Percentiles rank a stretch among this genome's conserved stretches.
These are phyloP conservation scores for Penicillium crustosum DNA, from an alignment of 2,329 filamentous ascomycete genomes.

Conservation along the genomic window DNA sequence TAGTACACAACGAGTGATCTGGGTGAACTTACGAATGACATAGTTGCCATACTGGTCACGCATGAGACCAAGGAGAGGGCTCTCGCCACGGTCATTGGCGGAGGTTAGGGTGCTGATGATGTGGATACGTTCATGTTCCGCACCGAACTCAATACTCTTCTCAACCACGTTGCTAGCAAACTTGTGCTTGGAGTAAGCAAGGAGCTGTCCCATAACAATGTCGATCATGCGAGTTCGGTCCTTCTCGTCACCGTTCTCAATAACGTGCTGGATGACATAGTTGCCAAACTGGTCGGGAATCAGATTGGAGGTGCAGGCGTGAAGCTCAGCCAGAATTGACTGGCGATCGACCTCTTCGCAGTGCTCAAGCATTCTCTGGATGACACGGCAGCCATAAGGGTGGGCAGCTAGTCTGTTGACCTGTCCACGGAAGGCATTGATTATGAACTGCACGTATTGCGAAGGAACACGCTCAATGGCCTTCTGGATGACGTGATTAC, in stretches of 20 bases:
- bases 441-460: slow-evolving; percentile 79
- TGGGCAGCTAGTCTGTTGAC: slow-evolving; percentile 74
- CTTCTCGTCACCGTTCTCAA: slow-evolving; percentile 70
- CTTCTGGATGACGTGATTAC: slow-evolving; percentile 96
- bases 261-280: slow-evolving; percentile 92
- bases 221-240: slow-evolving; percentile 72
- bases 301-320: slow-evolving; percentile 67
- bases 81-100: slow-evolving; percentile 63
- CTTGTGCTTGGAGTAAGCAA: slow-evolving; percentile 86
- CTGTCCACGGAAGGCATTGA: slow-evolving; percentile 74
- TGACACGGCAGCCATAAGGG: slow-evolving; percentile 84
- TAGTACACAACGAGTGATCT: not conserved
- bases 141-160: slow-evolving; percentile 76
- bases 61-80: slow-evolving; percentile 73
- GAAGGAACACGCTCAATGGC: slow-evolving; percentile 78
- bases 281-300: slow-evolving; percentile 91
- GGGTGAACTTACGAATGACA: slow-evolving; percentile 77
- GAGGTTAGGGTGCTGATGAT: slow-evolving; percentile 66
- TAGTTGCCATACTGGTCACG: slow-evolving; percentile 94
- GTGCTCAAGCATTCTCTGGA: slow-evolving; percentile 86
- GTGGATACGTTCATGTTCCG: slow-evolving; percentile 64
- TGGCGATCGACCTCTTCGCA: slow-evolving; percentile 70
- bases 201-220: slow-evolving; percentile 68
- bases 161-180: slow-evolving; percentile 97
- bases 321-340: slow-evolving; percentile 75